phyloP scores from a whole-genome alignment of 177 flowering plant species.

The Vitis hybrid region DNA sequence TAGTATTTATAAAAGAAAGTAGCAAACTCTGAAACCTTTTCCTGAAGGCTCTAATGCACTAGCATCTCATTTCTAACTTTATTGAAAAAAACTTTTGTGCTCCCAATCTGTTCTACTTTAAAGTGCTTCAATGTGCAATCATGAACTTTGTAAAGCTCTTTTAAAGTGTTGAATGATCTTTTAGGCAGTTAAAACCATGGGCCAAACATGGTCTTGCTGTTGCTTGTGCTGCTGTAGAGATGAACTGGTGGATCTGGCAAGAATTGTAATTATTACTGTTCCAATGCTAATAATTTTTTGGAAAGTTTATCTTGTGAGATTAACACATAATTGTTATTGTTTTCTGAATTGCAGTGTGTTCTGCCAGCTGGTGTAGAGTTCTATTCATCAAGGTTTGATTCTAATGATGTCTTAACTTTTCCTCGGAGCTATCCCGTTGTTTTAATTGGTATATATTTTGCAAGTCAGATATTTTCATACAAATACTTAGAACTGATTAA shows the following conservation, averaged over 20 bases:
- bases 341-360: constrained; percentile 64
- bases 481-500: no score
- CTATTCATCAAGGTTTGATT: constrained; percentile 65
- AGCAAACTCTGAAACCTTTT: no score
- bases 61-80: no score
- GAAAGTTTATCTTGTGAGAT: neutral
- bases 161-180: neutral
- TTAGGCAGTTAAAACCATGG: neutral
- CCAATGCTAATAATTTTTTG: neutral
- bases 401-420: constrained; percentile 53
- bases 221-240: neutral
- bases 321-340: constrained; percentile 1
- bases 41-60: no score
- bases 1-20: no score
- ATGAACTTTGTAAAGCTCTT: neutral
- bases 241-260: neutral
- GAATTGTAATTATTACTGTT: neutral
- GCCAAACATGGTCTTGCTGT: neutral
- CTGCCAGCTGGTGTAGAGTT: constrained; percentile 90
- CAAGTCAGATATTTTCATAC: neutral
- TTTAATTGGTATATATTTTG: constrained; percentile 58
- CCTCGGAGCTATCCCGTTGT: constrained; percentile 94
- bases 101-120: no score
- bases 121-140: no score
- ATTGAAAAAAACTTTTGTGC: no score